phyloP scores from a whole-genome alignment of 495 filamentous ascomycete species.

The Penicillium daleae region DNA sequence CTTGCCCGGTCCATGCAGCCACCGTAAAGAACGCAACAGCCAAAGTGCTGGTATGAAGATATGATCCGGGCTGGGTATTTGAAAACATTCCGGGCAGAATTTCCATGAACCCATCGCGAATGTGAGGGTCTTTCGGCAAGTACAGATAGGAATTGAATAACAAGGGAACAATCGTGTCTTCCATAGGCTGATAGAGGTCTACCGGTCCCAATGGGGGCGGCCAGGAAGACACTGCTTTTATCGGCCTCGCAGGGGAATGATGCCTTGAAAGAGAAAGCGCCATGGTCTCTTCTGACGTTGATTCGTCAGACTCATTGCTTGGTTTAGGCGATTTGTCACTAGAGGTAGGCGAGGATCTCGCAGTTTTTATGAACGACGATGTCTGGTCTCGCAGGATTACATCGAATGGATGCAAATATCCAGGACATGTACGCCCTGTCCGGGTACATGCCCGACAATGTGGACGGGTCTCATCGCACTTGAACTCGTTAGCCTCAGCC shows the following conservation, averaged over 20 bases:
- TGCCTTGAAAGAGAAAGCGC: background rate
- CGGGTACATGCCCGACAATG: slow-evolving; percentile 52
- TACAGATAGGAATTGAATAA: slow-evolving; percentile 45
- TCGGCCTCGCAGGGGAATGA: background rate
- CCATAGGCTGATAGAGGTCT: slow-evolving; percentile 32
- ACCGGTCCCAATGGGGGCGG: slow-evolving; percentile 5
- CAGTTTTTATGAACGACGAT: slow-evolving; percentile 44
- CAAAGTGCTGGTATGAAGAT: slow-evolving; percentile 59
- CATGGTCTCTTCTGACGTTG: background rate
- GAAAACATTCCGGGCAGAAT: slow-evolving; percentile 59
- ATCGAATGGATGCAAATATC: slow-evolving; percentile 71
- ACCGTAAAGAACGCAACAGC: slow-evolving; percentile 61
- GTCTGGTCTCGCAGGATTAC: slow-evolving; percentile 69
- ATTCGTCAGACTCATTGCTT: slow-evolving; percentile 1
- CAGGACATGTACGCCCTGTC: slow-evolving; percentile 56
- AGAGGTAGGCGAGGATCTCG: background rate
- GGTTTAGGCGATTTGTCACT: slow-evolving; percentile 1
- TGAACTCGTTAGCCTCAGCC: slow-evolving; percentile 4
- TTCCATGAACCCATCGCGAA: slow-evolving; percentile 46
- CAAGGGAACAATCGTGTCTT: slow-evolving; percentile 37
- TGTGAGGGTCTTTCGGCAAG: slow-evolving; percentile 34
- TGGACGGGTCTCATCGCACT: slow-evolving; percentile 58
- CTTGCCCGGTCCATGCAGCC: slow-evolving; percentile 49
- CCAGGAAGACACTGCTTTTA: background rate
- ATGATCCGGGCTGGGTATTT: slow-evolving; percentile 46